phyloP scores from a whole-genome alignment of 257 asterid species.

The Capsicum pubescens region DNA sequence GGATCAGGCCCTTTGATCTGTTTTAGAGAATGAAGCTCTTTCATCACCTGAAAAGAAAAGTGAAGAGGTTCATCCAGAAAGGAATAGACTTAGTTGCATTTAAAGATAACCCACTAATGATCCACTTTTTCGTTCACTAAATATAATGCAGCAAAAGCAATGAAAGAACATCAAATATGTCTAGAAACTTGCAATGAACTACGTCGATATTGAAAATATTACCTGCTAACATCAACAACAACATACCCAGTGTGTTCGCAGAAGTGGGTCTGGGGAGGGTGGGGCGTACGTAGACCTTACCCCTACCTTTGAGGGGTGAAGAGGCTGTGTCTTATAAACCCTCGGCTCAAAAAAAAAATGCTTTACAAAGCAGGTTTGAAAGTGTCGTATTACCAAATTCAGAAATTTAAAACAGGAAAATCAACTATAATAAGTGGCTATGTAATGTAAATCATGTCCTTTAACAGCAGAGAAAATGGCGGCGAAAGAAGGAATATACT shows the following conservation, averaged over 20 bases:
- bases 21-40: conserved; percentile 69
- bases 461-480: too few relatives aligned
- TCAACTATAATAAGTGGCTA: not conserved
- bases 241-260: not conserved
- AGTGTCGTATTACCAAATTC: conserved; percentile 2
- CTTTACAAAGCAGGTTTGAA: not conserved
- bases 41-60: conserved; percentile 52
- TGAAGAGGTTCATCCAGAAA: not conserved
- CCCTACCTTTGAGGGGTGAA: conserved; percentile 1
- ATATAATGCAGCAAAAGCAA: not conserved
- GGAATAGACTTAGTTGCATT: not conserved
- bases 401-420: conserved; percentile 20
- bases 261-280: not conserved
- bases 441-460: not conserved
- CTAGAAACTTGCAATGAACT: conserved; percentile 33
- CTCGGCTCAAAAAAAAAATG: not conserved
- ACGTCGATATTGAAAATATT: not conserved
- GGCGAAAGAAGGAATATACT: not conserved
- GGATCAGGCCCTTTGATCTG: conserved; percentile 86
- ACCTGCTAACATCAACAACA: not conserved
- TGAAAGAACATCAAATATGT: conserved; percentile 30
- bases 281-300: not conserved
- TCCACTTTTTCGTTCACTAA: conserved; percentile 6
- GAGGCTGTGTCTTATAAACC: not conserved
- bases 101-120: not conserved